These are phyloP conservation scores for Postia placenta DNA, from an alignment of 768 basidiomycete species.

Conservation along the genomic window DNA sequence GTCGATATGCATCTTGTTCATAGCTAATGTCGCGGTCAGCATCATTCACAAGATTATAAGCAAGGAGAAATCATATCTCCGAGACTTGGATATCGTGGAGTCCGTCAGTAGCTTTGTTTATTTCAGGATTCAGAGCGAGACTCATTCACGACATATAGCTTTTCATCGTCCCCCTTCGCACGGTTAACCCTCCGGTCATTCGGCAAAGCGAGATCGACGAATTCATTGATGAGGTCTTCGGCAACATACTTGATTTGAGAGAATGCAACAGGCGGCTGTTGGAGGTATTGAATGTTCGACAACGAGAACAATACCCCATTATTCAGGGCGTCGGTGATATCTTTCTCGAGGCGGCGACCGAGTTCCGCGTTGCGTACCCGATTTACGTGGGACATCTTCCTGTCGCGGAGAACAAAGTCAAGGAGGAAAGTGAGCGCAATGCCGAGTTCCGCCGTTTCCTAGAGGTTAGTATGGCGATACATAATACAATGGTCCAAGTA, in stretches of 20 bases:
- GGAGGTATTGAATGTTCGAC: slow-evolving; percentile 80
- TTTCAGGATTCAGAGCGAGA: slow-evolving; percentile 5
- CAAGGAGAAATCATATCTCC: slow-evolving; percentile 85
- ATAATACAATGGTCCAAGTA: slow-evolving; percentile 2
- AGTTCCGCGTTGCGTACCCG: slow-evolving; percentile 84
- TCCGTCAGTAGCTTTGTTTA: slow-evolving; percentile 46
- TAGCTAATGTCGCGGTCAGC: slow-evolving; percentile 20
- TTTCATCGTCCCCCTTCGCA: slow-evolving; percentile 50
- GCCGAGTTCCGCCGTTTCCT: slow-evolving; percentile 78
- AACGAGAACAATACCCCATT: slow-evolving; percentile 76
- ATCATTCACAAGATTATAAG: slow-evolving; percentile 84
- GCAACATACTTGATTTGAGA: slow-evolving; percentile 83
- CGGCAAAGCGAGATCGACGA: slow-evolving; percentile 55
- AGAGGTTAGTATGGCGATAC: slow-evolving; percentile 58
- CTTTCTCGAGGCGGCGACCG: slow-evolving; percentile 79
- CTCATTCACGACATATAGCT: slow-evolving; percentile 26
- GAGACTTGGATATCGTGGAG: slow-evolving; percentile 83
- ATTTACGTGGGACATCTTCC: slow-evolving; percentile 82
- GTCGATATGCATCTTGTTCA: not conserved
- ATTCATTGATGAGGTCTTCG: slow-evolving; percentile 87
- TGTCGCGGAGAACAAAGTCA: slow-evolving; percentile 78
- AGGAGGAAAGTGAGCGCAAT: slow-evolving; percentile 81
- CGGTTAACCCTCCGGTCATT: slow-evolving; percentile 50
- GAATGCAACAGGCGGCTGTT: slow-evolving; percentile 79
- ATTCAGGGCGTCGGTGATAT: slow-evolving; percentile 86